Base-by-base conservation (phyloP, 768 basidiomycete genomes). In the Mycena vulgaris region DNA sequence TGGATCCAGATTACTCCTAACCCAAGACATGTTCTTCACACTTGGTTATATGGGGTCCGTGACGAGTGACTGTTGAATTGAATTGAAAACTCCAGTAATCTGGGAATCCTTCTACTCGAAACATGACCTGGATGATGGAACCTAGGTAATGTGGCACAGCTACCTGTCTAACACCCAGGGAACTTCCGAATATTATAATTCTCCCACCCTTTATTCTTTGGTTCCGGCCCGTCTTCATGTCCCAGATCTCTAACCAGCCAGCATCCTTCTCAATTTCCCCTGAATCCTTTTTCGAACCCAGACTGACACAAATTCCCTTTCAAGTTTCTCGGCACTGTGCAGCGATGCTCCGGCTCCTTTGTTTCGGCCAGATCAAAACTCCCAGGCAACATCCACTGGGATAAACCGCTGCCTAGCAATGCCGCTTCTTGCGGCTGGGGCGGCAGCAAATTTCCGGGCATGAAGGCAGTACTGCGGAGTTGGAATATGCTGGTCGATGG, bases 351-450 rank as follows among this genome's bases (percentile, higher is more conserved):
- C 37, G 37, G 37, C 37, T 45, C 42, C 42, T 6, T 14, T 45
- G 42, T 45, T 45, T 45, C 21, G 42, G 42, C 42, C 42, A 6
- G 21, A 45, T 45, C 42, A 45, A 45, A 45, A 55, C 31, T 33
- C 53, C 53, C 53, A 55, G 53, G 53, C 53, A 52, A 52, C 49
- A 7, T 37, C 53, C 53, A 35, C 53, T 55, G 53, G 53, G 53
- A 35, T 55, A 55, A 55, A 55, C 53, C 14, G 21, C 53, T 55
- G 31, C 31, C 53, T 39, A 39, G 16, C 37, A 39, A 39, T 39
- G 37, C 53, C 5, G 33, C 37, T n/a, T 37, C n/a, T 35, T 9
- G 31, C n/a, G 9, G 53, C 53, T 21, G n/a, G 3, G 53, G 27
- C 53, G 37, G 37, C 53, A 23, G 33, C 53, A 9, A 35, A 55